A percentile compares a stretch with the other conserved stretches of the same genome.
These are phyloP conservation scores for Berkeleyomyces rouxiae DNA, from an alignment of 2,329 filamentous ascomycete genomes.

Conservation along the genomic window DNA sequence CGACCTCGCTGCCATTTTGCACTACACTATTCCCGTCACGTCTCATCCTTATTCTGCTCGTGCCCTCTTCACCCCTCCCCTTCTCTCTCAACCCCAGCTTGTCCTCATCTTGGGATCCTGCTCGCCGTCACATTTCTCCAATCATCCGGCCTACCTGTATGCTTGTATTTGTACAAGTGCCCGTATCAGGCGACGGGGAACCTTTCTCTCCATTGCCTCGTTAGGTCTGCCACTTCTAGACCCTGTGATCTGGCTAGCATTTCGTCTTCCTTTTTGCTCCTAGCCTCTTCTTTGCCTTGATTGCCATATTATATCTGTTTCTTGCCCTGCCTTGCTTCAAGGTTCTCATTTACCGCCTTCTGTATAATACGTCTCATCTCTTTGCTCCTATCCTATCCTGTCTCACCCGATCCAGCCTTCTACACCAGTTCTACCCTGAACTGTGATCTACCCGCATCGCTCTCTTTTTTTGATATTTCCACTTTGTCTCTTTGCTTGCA, in stretches of 20 bases:
- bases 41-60: background rate
- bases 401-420: background rate
- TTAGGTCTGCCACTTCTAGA: background rate
- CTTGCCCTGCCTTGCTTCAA: background rate
- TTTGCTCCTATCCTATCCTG: background rate
- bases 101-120: background rate
- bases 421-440: background rate
- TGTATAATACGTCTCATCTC: background rate
- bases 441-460: background rate
- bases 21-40: background rate
- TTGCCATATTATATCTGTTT: background rate
- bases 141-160: background rate
- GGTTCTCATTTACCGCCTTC: background rate
- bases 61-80: background rate
- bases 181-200: background rate
- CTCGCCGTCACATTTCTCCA: background rate
- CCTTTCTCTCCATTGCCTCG: background rate
- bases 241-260: conserved; percentile 1
- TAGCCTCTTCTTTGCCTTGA: background rate
- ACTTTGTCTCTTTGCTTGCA: background rate
- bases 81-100: background rate
- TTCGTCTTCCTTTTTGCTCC: background rate
- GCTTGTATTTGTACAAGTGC: background rate
- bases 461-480: background rate
- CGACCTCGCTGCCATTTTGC: background rate